Conservation (phyloP, 805 yeast genomes). For the Starmera pachycereana region DNA sequence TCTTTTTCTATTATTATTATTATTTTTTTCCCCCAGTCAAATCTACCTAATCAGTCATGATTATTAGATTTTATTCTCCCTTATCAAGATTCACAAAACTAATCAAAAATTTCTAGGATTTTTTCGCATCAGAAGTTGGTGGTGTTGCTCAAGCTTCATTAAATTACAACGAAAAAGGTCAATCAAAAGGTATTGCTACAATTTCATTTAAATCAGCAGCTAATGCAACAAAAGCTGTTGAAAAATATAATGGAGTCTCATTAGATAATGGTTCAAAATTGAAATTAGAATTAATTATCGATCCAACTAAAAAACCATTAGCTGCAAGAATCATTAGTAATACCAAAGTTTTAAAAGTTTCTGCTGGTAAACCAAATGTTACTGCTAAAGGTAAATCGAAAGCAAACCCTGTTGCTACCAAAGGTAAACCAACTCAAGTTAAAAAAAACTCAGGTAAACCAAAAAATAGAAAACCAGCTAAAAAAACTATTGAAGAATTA, state of each 20-base stretch:
- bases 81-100: too few species aligned
- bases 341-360: slow-evolving; percentile 8
- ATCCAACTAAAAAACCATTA: slow-evolving; percentile 70
- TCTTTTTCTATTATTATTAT: too few species aligned
- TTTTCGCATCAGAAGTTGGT: slow-evolving; percentile 81
- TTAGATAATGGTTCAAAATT: slow-evolving; percentile 82
- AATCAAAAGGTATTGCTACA: slow-evolving; percentile 87
- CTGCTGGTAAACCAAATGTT: slow-evolving; percentile 8
- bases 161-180: slow-evolving; percentile 79
- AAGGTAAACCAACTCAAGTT: slow-evolving; percentile 1
- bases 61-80: background rate
- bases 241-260: slow-evolving; percentile 84
- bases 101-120: slow-evolving; percentile 51
- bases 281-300: slow-evolving; percentile 73
- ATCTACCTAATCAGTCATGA: too few species aligned
- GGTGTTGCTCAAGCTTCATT: slow-evolving; percentile 63
- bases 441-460: slow-evolving; percentile 8
- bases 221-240: slow-evolving; percentile 69
- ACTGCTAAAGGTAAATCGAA: slow-evolving; percentile 12
- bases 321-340: slow-evolving; percentile 60
- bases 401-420: slow-evolving; percentile 6
- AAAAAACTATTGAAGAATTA: slow-evolving; percentile 83
- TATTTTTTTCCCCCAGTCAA: background rate
- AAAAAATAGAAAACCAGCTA: slow-evolving; percentile 32
- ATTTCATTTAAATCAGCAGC: slow-evolving; percentile 61